Conservation (phyloP, 192 early-diverging fungal species). For the Oehlia diaphana region DNA sequence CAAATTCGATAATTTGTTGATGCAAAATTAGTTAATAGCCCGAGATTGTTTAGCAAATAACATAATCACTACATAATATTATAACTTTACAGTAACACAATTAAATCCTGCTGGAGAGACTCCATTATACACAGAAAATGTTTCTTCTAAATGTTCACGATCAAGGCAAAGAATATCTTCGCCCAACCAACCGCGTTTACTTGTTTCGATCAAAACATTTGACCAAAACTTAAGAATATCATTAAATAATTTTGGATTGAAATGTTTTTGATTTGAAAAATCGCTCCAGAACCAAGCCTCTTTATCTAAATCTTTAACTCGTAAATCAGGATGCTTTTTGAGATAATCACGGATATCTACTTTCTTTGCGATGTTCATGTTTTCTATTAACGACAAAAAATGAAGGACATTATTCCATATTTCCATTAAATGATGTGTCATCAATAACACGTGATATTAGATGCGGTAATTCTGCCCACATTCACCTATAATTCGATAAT, state of each 20-base stretch:
- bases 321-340: not conserved
- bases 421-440: no score
- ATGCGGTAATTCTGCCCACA: no score
- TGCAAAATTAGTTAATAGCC: no score
- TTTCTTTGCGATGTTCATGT: not conserved
- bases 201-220: constrained; percentile 15
- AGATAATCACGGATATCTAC: not conserved
- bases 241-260: not conserved
- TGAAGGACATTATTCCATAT: no score
- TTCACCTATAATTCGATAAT: no score
- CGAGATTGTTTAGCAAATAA: not conserved
- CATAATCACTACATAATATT: not conserved
- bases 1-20: not conserved
- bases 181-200: not conserved
- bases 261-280: constrained; percentile 2
- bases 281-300: constrained; percentile 11
- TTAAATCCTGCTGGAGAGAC: not conserved
- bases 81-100: constrained; percentile 10
- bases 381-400: no score
- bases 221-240: constrained; percentile 13
- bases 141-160: not conserved
- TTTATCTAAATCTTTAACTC: not conserved
- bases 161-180: constrained; percentile 8
- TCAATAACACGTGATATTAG: no score
- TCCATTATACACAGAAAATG: constrained; percentile 2